These are phyloP conservation scores for Fusarium marasasianum DNA, from an alignment of 2,329 filamentous ascomycete genomes.

Conservation along the genomic window DNA sequence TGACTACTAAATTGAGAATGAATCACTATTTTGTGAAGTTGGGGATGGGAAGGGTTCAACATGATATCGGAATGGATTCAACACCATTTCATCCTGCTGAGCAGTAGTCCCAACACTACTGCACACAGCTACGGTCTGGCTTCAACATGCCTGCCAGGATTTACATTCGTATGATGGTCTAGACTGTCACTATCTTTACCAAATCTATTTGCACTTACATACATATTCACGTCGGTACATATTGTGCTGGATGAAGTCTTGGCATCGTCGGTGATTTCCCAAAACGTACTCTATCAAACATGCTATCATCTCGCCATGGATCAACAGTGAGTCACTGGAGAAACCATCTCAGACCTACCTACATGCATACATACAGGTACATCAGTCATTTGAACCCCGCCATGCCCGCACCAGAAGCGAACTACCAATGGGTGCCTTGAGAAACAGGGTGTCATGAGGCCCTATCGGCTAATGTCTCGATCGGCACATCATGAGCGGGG, in stretches of 20 bases:
- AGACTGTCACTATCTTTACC: constrained; percentile 5
- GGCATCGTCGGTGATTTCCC: not conserved
- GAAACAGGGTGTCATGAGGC: constrained; percentile 26
- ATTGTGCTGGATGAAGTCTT: not conserved
- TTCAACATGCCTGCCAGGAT: constrained; percentile 24
- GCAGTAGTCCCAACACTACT: constrained; percentile 20
- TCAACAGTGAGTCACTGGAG: constrained; percentile 19
- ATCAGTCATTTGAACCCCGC: not conserved
- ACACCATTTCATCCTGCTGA: not conserved
- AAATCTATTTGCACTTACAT: not conserved
- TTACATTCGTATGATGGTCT: constrained; percentile 21
- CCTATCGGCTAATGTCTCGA: constrained; percentile 9
- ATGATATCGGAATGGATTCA: constrained; percentile 9
- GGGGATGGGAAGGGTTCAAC: constrained; percentile 9
- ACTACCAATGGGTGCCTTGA: constrained; percentile 18
- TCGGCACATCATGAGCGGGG: constrained; percentile 15
- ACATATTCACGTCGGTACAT: not conserved
- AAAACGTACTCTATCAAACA: constrained; percentile 2
- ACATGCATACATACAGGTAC: not conserved
- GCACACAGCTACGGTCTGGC: not conserved
- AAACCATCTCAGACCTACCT: not conserved
- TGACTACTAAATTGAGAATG: constrained; percentile 54
- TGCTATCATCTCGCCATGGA: not conserved
- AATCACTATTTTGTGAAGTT: not conserved
- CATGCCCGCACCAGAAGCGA: not conserved